A percentile compares a stretch with the other conserved stretches of the same genome.
These are phyloP conservation scores for Aphanomyces stellatus DNA, from an alignment of 352 stramenopile genomes.

Conservation along the genomic window DNA sequence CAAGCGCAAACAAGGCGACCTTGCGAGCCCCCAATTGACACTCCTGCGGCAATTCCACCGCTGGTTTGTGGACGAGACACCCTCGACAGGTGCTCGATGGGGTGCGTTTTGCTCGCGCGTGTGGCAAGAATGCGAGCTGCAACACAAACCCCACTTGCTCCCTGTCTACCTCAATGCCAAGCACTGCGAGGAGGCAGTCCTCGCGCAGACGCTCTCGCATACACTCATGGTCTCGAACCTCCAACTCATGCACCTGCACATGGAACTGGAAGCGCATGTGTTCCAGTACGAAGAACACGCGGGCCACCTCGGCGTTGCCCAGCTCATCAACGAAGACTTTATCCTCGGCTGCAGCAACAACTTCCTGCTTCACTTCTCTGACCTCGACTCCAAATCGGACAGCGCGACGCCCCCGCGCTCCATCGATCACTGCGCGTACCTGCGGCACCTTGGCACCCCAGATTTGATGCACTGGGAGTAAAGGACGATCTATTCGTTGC, in stretches of 20 bases:
- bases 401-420: no score
- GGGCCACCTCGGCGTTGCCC: neutral
- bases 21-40: neutral
- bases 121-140: neutral
- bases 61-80: neutral
- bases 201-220: neutral
- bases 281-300: neutral
- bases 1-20: neutral
- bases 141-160: constrained; percentile 4
- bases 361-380: neutral
- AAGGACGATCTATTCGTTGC: no score
- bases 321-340: constrained; percentile 14
- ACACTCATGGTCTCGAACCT: neutral
- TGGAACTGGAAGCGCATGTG: constrained; percentile 8
- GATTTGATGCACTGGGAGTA: neutral
- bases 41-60: neutral
- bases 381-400: neutral
- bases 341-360: constrained; percentile 8
- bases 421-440: neutral
- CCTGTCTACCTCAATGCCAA: constrained; percentile 4
- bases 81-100: neutral
- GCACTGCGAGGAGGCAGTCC: neutral
- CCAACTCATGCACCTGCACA: constrained; percentile 13
- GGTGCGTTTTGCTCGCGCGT: constrained; percentile 4
- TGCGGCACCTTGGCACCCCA: neutral